Conservation (phyloP, 2,329 filamentous ascomycete genomes). For the Colletotrichum graminicola region DNA sequence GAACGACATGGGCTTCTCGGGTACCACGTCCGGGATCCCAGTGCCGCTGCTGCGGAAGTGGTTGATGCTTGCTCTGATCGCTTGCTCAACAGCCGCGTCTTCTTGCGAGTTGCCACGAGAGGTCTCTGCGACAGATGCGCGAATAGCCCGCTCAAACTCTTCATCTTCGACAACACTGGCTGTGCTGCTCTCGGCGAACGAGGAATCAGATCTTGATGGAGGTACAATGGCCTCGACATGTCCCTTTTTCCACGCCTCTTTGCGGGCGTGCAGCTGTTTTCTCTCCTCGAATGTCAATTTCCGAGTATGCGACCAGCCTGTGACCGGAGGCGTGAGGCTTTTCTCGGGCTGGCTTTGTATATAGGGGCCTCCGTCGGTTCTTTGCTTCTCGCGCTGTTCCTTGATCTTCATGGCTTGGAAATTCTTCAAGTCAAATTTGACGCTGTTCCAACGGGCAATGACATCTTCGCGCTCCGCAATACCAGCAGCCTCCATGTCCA, state of each 20-base stretch:
- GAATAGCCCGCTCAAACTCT: slow-evolving; percentile 80
- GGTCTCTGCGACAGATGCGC: slow-evolving; percentile 75
- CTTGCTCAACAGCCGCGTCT: slow-evolving; percentile 78
- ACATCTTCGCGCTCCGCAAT: slow-evolving; percentile 73
- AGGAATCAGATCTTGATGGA: slow-evolving; percentile 39
- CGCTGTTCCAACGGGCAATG: slow-evolving; percentile 72
- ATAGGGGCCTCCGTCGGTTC: slow-evolving; percentile 41
- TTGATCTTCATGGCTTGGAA: slow-evolving; percentile 68
- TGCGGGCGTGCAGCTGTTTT: slow-evolving; percentile 62
- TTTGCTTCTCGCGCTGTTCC: slow-evolving; percentile 53
- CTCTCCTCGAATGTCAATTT: slow-evolving; percentile 64
- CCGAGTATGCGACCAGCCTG: slow-evolving; percentile 63
- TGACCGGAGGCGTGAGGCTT: slow-evolving; percentile 49
- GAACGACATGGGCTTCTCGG: not conserved
- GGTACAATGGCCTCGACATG: slow-evolving; percentile 46
- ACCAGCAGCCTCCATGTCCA: slow-evolving; percentile 69
- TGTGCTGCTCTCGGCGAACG: slow-evolving; percentile 41
- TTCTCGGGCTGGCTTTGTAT: slow-evolving; percentile 37
- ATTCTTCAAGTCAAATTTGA: slow-evolving; percentile 70
- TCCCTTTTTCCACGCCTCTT: slow-evolving; percentile 57
- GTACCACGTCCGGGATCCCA: slow-evolving; percentile 37
- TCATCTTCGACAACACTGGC: slow-evolving; percentile 56
- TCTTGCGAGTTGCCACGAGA: slow-evolving; percentile 77
- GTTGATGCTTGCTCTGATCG: slow-evolving; percentile 78
- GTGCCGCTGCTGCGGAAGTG: slow-evolving; percentile 58